Percentiles rank a stretch among this genome's conserved stretches.
These are phyloP conservation scores for Mycena latifolia DNA, from an alignment of 768 basidiomycete species.

Conservation along the genomic window DNA sequence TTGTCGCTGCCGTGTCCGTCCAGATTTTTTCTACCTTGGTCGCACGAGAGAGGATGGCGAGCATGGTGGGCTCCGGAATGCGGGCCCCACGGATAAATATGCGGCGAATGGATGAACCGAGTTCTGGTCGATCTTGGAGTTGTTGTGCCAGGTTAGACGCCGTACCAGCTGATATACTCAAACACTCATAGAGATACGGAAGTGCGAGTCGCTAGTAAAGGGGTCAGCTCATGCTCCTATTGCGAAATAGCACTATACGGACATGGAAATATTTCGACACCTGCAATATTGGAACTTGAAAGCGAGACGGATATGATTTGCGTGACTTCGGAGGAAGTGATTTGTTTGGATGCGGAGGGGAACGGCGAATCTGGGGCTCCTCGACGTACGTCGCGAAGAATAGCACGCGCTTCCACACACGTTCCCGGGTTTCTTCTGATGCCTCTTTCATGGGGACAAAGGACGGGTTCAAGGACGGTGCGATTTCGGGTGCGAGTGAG, in stretches of 20 bases:
- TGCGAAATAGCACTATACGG: neutral
- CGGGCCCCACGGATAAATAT: neutral
- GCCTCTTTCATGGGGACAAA: conserved; percentile 15
- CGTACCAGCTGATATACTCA: neutral
- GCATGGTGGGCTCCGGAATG: neutral
- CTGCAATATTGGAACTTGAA: neutral
- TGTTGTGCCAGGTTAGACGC: neutral
- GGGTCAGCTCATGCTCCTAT: neutral
- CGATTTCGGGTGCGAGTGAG: neutral
- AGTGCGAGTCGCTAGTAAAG: conserved; percentile 6
- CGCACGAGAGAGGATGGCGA: neutral
- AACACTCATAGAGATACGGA: neutral
- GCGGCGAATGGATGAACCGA: neutral
- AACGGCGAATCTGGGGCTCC: neutral
- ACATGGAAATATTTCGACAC: conserved; percentile 16
- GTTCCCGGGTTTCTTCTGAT: neutral
- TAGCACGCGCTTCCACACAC: conserved; percentile 8
- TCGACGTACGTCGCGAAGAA: conserved; percentile 11
- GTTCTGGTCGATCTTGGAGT: neutral
- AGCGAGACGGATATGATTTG: neutral
- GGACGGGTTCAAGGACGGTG: conserved; percentile 18
- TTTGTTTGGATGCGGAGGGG: too few species aligned
- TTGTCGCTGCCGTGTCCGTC: too few species aligned
- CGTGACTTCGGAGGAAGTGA: neutral
- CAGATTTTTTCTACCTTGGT: neutral